Evolutionary conservation across 23 red algal genomes (phyloP).

Genomic region (Cyanidiococcus yangmingshanensis): DNA sequence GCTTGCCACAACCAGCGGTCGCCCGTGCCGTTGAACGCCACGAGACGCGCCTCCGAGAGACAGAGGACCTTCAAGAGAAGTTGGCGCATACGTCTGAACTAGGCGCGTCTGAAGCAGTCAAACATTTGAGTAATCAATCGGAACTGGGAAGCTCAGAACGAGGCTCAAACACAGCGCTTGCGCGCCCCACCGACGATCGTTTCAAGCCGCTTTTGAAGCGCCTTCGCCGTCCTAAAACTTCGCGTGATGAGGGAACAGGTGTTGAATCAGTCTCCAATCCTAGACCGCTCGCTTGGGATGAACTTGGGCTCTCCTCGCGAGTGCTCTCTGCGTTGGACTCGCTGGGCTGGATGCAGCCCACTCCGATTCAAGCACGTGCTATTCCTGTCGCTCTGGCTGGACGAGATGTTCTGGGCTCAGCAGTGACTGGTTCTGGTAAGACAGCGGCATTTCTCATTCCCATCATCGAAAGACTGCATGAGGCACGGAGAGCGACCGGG

Average conservation of each 20-base stretch:
- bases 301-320: conserved; percentile 53
- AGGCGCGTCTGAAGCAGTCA: neutral
- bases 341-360: conserved; percentile 66
- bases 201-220: neutral
- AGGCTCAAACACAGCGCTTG: neutral
- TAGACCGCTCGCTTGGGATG: conserved; percentile 10
- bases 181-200: neutral
- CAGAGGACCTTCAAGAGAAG: neutral
- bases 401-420: conserved; percentile 70
- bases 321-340: conserved; percentile 50
- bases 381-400: conserved; percentile 72
- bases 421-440: conserved; percentile 88
- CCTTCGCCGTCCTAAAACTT: neutral
- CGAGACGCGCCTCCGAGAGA: neutral
- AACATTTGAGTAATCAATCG: neutral
- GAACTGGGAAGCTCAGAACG: neutral
- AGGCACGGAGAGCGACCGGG: conserved; percentile 22
- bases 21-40: neutral
- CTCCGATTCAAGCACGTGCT: conserved; percentile 67
- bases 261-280: neutral
- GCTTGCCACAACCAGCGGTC: neutral
- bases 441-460: conserved; percentile 80
- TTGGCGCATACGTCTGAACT: neutral
- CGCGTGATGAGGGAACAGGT: neutral
- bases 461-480: conserved; percentile 62